Evolutionary conservation across 768 basidiomycete genomes (phyloP), one percentile per base, ranked within the genome.

Genomic region (Mycena amicta): DNA sequence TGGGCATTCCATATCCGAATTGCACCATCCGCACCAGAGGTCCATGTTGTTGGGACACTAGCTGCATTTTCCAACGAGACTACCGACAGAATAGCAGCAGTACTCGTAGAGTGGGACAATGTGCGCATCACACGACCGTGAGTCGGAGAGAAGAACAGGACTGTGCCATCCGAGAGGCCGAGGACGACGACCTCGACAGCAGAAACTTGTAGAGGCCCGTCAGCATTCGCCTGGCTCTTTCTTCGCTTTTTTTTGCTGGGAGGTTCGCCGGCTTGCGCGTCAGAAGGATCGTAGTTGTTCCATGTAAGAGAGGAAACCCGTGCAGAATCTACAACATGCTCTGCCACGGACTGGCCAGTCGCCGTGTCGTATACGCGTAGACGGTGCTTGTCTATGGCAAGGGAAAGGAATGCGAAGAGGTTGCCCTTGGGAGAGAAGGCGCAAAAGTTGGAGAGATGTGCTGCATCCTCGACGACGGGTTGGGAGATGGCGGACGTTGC

Each of bases 341-440:
- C 87, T 3, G 85, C 81, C 22, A 83, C 70, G 29, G 83, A 78
- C 60, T 80, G 78, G 33, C 78, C 80, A n/a, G 83, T 77, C 6
- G 75, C 62, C 8, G 84, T 81, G 68, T 87, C 80, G 69, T 86
- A 87, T 37, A 89, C 76, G 65, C 86, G 85, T 55, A 89, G 72
- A 45, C 86, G 81, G 67, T 89, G 87, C 70, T 87, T 89, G 78
- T 89, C 87, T 52, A 89, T 78, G 2, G 87, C 81, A 23, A 89
- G 78, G 11, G 86, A 86, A 27, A 87, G 70, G 52, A 84, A 79
- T 2, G 83, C 86, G 66, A 88, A 88, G 33, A 83, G 72, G 53
- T 75, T 72, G 53, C 80, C 83, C 56, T 78, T 74, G 4, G 80
- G 78, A 8, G 87, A 89, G 73, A 89, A 90, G 5, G 84, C 74